These are phyloP conservation scores for Diaporthe citriasiana DNA, from an alignment of 2,329 filamentous ascomycete genomes.

Conservation along the genomic window DNA sequence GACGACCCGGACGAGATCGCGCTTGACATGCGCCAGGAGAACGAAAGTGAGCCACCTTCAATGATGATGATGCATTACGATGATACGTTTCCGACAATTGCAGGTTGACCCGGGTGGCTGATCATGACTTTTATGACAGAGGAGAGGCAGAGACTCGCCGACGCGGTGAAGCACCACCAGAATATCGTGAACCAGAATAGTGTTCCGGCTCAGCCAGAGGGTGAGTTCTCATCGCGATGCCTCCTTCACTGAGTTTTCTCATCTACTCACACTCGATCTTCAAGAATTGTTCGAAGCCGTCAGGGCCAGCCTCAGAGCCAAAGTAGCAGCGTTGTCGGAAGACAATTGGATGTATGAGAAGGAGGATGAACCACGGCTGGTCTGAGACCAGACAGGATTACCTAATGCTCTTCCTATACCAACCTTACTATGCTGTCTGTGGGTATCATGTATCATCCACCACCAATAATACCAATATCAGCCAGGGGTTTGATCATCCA, in stretches of 20 bases:
- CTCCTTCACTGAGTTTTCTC: neutral
- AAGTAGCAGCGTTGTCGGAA: constrained; percentile 80
- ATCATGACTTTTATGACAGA: constrained; percentile 53
- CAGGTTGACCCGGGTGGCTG: neutral
- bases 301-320: constrained; percentile 77
- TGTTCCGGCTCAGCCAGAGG: constrained; percentile 74
- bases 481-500: neutral
- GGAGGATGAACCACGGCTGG: constrained; percentile 66
- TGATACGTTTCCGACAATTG: neutral
- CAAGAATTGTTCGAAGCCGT: constrained; percentile 79
- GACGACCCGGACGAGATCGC: constrained; percentile 69
- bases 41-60: constrained; percentile 61
- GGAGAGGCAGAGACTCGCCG: constrained; percentile 71
- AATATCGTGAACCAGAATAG: constrained; percentile 62
- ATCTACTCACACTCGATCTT: constrained; percentile 39
- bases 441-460: constrained; percentile 32
- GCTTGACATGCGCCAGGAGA: constrained; percentile 70
- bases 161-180: constrained; percentile 73
- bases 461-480: constrained; percentile 33
- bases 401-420: constrained; percentile 18
- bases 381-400: constrained; percentile 17
- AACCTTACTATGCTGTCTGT: constrained; percentile 23
- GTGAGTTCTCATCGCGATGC: constrained; percentile 57
- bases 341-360: constrained; percentile 94
- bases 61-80: neutral